Conservation (phyloP, 176 grass and related monocot genomes). For the Secale cereale region DNA sequence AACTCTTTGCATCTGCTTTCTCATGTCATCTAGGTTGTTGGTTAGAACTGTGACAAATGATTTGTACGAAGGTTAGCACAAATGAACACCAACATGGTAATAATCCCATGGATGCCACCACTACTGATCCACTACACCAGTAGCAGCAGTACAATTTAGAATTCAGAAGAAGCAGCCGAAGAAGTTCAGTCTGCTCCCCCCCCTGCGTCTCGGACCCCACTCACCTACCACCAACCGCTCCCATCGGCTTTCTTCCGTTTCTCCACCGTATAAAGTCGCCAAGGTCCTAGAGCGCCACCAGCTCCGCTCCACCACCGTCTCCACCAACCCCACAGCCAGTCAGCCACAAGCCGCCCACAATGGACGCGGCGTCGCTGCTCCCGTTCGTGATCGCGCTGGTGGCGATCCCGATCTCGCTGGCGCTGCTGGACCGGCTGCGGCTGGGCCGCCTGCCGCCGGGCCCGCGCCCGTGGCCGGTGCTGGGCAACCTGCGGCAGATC, state of each 20-base stretch:
- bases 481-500: constrained; percentile 78
- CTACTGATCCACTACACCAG: neutral
- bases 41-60: too few relatives aligned
- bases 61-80: too few relatives aligned
- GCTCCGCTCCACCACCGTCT: neutral
- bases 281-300: neutral
- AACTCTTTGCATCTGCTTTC: too few relatives aligned
- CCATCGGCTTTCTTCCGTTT: neutral
- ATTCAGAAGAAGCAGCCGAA: neutral
- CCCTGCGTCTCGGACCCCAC: neutral
- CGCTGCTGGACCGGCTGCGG: constrained; percentile 36
- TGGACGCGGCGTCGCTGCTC: constrained; percentile 37
- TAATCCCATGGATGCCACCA: too few relatives aligned
- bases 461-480: constrained; percentile 63
- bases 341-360: neutral
- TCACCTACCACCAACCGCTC: constrained; percentile 40
- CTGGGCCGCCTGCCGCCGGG: constrained; percentile 55
- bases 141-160: neutral
- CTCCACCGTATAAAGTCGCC: constrained; percentile 30
- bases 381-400: constrained; percentile 32
- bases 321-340: constrained; percentile 14
- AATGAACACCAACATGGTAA: too few relatives aligned
- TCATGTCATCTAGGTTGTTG: too few relatives aligned
- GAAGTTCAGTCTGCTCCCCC: neutral
- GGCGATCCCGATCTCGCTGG: constrained; percentile 37